Conservation (phyloP, 352 stramenopile genomes). For the Phytophthora aleatoria region DNA sequence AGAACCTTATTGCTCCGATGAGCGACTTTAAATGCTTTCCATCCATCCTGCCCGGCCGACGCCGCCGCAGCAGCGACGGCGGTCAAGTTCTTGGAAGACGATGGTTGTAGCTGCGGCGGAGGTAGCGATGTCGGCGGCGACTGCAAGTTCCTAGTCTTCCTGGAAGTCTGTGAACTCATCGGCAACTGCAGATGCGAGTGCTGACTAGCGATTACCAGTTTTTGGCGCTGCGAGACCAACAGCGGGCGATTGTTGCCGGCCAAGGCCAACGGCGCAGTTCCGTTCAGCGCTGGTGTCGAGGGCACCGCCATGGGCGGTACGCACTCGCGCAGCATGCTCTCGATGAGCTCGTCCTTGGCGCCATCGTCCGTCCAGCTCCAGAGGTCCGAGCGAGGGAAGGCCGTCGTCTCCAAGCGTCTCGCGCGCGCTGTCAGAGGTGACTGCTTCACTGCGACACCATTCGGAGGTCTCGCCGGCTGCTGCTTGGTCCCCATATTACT, state of each 20-base stretch:
- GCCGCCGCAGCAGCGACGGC: neutral
- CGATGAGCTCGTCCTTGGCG: slow-evolving; percentile 49
- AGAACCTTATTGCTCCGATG: slow-evolving; percentile 67
- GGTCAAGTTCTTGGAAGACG: slow-evolving; percentile 26
- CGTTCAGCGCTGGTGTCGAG: slow-evolving; percentile 13
- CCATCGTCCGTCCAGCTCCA: slow-evolving; percentile 55
- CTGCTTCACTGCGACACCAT: slow-evolving; percentile 2
- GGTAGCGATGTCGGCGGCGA: slow-evolving; percentile 18
- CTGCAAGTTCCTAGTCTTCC: slow-evolving; percentile 24
- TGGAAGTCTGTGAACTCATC: slow-evolving; percentile 8
- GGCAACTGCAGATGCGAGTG: slow-evolving; percentile 11
- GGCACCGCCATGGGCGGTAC: slow-evolving; percentile 25
- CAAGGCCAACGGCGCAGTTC: slow-evolving; percentile 4
- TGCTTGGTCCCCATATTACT: slow-evolving; percentile 21
- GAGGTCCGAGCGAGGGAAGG: slow-evolving; percentile 62
- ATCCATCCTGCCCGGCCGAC: slow-evolving; percentile 39
- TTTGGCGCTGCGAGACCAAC: slow-evolving; percentile 23
- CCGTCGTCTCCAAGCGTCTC: slow-evolving; percentile 24
- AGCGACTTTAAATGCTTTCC: slow-evolving; percentile 67
- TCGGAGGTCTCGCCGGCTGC: slow-evolving; percentile 11
- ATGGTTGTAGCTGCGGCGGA: slow-evolving; percentile 17
- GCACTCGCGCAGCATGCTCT: slow-evolving; percentile 63
- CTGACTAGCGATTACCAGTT: slow-evolving; percentile 4
- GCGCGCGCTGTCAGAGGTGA: slow-evolving; percentile 17
- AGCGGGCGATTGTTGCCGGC: slow-evolving; percentile 15